phyloP scores from a whole-genome alignment of 306 rosid genomes.

The Alnus rubra region DNA sequence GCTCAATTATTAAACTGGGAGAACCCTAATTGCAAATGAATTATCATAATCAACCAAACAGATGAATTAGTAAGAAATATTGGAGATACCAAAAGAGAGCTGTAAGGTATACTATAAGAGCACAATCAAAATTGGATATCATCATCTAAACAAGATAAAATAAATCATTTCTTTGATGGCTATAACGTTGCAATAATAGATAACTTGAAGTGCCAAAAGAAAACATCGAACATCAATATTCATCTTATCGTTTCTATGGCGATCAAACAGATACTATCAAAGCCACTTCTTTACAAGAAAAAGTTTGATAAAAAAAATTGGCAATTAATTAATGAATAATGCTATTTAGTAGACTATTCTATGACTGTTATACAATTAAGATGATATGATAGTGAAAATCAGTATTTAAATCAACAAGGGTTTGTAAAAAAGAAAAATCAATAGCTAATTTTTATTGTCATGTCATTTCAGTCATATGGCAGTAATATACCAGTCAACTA shows the following conservation, averaged over 20 bases:
- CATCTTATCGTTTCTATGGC: neutral
- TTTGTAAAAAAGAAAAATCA: too few species aligned
- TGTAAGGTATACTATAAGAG: neutral
- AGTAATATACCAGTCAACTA: too few species aligned
- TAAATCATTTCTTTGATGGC: neutral
- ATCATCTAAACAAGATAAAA: neutral
- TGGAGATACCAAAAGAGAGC: neutral
- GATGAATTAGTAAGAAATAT: neutral
- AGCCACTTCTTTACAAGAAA: neutral
- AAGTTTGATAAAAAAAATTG: neutral
- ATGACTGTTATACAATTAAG: too few species aligned
- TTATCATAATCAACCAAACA: neutral
- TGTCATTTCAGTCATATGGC: too few species aligned
- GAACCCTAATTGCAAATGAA: neutral
- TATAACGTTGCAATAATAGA: neutral
- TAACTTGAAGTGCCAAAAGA: neutral
- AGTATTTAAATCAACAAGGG: too few species aligned
- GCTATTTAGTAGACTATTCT: too few species aligned
- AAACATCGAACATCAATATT: neutral
- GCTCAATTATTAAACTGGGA: neutral
- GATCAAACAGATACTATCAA: neutral
- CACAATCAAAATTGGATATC: neutral
- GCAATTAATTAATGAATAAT: too few species aligned
- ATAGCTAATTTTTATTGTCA: too few species aligned
- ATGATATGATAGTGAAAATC: too few species aligned